Evolutionary conservation across 352 stramenopile species (phyloP), one percentile per base, ranked within the genome.

Genomic region (Phytophthora macrochlamydospora): DNA sequence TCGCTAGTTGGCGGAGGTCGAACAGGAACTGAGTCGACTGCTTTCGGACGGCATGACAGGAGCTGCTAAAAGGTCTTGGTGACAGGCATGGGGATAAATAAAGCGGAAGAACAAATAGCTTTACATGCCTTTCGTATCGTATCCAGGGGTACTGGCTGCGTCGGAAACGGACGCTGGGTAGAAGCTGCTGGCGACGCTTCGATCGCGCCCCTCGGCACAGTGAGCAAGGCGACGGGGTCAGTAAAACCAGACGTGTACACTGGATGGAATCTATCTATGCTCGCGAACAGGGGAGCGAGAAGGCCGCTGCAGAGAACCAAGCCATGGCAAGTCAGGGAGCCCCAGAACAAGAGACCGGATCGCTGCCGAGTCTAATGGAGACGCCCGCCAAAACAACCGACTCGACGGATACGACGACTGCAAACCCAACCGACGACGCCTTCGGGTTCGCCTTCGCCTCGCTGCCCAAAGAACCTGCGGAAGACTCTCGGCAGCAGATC

Each of bases 241-340:
- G 45, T 46, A 61, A 46, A 61, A 38, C 11, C 50, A 38, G 18
- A 8, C 18, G 5, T 7, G 6, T 12, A 8, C 57, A 55, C 30
- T 60, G n/a, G 29, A 77, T 77, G 69, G 69, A 77, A 65, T 77
- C 69, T 38, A 65, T 77, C 2, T 77, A 75, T 44, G 69, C 65
- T 52, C 69, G 65, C 38, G 56, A 60, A 11, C 56, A 65, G 29
- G 60, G 55, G 35, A 38, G 73, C 67, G 52, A 58, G 9, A 65
- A 68, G 32, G 12, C 65, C 29, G 14, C 45, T 28, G 44, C 63
- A 13, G 46, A 45, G 11, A 60, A 66, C 5, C 33, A 59, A 38
- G 33, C 43, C 37, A 51, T 59, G 29, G 57, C 35, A 28, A 53
- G 30, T 52, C 18, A 51, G 51, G 53, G 57, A 28, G 40, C 51